phyloP scores from a whole-genome alignment of 257 asterid species.

The Rehmannia glutinosa region DNA sequence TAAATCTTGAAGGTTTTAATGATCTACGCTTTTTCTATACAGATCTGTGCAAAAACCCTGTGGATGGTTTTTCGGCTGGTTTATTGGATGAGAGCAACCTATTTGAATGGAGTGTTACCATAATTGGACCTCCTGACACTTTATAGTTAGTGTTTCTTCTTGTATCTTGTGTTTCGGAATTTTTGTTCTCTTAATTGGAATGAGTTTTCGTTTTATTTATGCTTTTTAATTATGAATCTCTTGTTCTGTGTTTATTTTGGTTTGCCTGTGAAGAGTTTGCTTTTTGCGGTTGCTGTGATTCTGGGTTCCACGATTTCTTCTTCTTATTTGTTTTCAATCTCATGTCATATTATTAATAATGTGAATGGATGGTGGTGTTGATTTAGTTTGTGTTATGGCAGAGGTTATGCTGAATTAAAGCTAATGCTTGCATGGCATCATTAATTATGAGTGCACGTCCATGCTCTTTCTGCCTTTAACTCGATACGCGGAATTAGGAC shows the following conservation, averaged over 20 bases:
- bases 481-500: neutral
- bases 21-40: slow-evolving; percentile 46
- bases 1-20: slow-evolving; percentile 33
- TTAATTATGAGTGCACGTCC: neutral
- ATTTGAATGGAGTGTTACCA: slow-evolving; percentile 95
- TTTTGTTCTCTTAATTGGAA: neutral
- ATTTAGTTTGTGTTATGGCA: neutral
- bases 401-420: neutral
- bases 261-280: neutral
- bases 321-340: neutral
- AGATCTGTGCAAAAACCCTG: slow-evolving; percentile 92
- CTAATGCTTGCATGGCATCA: neutral
- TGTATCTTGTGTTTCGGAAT: neutral
- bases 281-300: neutral
- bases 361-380: neutral
- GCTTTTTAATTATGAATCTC: neutral
- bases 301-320: neutral
- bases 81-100: slow-evolving; percentile 76
- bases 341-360: neutral
- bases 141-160: slow-evolving; percentile 57
- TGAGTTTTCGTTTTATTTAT: neutral
- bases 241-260: neutral
- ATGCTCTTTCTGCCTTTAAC: neutral
- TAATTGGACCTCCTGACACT: slow-evolving; percentile 97
- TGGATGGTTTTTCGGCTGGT: slow-evolving; percentile 98